A percentile compares a stretch with the other conserved stretches of the same genome.
phyloP scores from a whole-genome alignment of 805 yeast genomes.

The Yarrowia alimentaria region DNA sequence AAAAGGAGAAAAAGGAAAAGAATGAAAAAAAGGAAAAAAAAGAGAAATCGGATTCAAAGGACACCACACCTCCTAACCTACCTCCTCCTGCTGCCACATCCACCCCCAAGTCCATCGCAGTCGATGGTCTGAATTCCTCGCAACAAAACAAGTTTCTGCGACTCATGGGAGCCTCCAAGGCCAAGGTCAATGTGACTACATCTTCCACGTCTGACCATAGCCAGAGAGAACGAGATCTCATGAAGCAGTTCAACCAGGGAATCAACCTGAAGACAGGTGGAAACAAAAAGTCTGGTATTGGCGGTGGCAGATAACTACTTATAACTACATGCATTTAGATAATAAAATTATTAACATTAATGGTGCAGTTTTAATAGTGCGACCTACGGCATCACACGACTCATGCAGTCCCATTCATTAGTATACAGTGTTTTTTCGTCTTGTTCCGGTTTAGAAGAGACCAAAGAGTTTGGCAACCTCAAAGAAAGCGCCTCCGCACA shows the following conservation, averaged over 20 bases:
- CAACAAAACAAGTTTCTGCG: slow-evolving; percentile 34
- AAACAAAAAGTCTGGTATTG: slow-evolving; percentile 32
- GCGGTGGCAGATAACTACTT: slow-evolving; percentile 2
- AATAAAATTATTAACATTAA: no score
- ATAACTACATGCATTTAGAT: slow-evolving; percentile 8
- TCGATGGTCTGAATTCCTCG: slow-evolving; percentile 31
- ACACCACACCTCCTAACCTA: background rate
- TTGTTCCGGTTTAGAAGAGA: slow-evolving; percentile 41
- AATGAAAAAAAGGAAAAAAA: slow-evolving; percentile 25
- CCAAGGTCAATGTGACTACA: slow-evolving; percentile 27
- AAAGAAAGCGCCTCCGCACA: slow-evolving; percentile 79
- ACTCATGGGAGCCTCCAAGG: slow-evolving; percentile 34
- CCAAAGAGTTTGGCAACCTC: slow-evolving; percentile 53
- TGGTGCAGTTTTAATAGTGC: no score
- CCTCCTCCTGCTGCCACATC: background rate
- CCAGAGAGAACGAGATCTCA: slow-evolving; percentile 30
- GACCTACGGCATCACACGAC: no score
- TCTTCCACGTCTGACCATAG: background rate
- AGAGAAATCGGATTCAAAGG: background rate
- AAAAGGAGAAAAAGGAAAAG: slow-evolving; percentile 21
- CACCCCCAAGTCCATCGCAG: slow-evolving; percentile 26
- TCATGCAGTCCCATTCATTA: slow-evolving; percentile 5
- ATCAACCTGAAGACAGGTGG: slow-evolving; percentile 30
- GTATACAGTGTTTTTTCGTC: background rate
- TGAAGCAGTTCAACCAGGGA: slow-evolving; percentile 33